Evolutionary conservation across 371 early-diverging fungal genomes (phyloP).

Genomic region (Apophysomyces elegans): DNA sequence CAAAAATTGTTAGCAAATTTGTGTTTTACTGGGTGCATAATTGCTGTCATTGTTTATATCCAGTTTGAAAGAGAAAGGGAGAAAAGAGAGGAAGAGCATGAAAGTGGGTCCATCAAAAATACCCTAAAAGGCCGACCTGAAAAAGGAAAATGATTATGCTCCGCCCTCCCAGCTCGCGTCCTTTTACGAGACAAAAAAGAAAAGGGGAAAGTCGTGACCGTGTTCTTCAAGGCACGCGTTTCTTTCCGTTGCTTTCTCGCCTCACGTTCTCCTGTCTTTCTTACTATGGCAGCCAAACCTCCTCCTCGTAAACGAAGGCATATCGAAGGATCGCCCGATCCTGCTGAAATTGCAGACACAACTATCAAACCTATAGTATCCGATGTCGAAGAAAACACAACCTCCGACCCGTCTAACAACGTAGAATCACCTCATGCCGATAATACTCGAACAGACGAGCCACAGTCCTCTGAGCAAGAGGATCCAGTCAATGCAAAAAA

Average conservation of each 20-base stretch:
- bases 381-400: not conserved
- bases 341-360: not conserved
- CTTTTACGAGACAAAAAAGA: not conserved
- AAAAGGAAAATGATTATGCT: too few species aligned
- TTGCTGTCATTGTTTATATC: not conserved
- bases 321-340: not conserved
- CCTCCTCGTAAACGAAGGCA: conserved; percentile 19
- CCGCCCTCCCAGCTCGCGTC: not conserved
- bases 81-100: not conserved
- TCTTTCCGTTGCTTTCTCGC: not conserved
- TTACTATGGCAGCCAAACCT: conserved; percentile 1
- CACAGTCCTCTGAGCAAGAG: not conserved
- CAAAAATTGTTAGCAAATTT: conserved; percentile 53
- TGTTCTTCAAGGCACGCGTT: conserved; percentile 7
- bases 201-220: conserved; percentile 1
- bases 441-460: too few species aligned
- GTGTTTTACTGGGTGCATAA: conserved; percentile 8
- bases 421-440: too few species aligned
- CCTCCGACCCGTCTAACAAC: too few species aligned
- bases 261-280: not conserved
- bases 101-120: not conserved
- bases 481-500: not conserved
- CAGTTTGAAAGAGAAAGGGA: not conserved
- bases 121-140: too few species aligned
- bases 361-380: not conserved